Evolutionary conservation across 768 basidiomycete species (phyloP).

Genomic region (Pleurotus ostreatus): DNA sequence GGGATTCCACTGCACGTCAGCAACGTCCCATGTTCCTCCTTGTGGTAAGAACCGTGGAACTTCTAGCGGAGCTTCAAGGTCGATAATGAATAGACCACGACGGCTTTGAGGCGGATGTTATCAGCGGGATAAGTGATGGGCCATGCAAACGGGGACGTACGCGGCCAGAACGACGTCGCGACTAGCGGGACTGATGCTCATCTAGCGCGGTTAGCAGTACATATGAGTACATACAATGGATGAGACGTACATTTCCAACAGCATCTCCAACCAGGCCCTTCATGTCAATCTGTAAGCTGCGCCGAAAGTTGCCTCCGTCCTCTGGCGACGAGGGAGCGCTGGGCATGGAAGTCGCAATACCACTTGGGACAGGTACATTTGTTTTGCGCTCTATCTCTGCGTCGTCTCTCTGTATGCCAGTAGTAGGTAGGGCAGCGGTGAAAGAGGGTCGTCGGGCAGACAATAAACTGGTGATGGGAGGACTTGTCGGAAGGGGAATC

Average conservation of each 20-base stretch:
- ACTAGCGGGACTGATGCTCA: conserved; percentile 87
- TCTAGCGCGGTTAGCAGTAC: conserved; percentile 37
- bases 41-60: conserved; percentile 94
- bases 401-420: not conserved
- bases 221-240: not conserved
- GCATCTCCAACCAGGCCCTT: conserved; percentile 76
- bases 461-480: not conserved
- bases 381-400: not conserved
- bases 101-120: conserved; percentile 38
- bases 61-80: conserved; percentile 81
- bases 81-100: conserved; percentile 92
- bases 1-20: conserved; percentile 91
- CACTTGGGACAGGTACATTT: not conserved
- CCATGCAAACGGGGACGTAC: conserved; percentile 35
- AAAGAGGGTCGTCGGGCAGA: conserved; percentile 4
- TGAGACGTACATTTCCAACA: conserved; percentile 68
- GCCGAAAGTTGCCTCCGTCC: conserved; percentile 55
- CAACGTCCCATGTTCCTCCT: conserved; percentile 94
- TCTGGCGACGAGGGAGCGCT: conserved; percentile 31
- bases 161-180: conserved; percentile 90
- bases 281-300: conserved; percentile 73
- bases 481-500: not conserved
- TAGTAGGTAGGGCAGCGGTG: not conserved
- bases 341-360: conserved; percentile 5
- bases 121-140: not conserved